Evolutionary conservation across 768 basidiomycete species (phyloP).

Genomic region (Lactarius psammicola): DNA sequence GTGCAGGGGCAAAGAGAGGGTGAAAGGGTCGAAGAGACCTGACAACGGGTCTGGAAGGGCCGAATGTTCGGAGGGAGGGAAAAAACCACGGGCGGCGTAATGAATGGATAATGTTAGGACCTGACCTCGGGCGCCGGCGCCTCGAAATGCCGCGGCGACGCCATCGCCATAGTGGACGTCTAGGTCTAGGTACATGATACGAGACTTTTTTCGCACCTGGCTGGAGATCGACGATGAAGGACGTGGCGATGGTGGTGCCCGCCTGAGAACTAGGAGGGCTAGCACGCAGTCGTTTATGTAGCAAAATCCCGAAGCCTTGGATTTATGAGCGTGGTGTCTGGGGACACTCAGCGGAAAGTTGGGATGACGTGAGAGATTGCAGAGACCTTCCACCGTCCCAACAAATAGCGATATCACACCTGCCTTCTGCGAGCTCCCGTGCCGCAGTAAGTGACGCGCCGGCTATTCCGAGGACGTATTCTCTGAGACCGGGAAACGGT

Average conservation of each 20-base stretch:
- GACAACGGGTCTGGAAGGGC: slow-evolving; percentile 43
- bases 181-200: slow-evolving; percentile 88
- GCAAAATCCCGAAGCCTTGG: slow-evolving; percentile 84
- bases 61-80: slow-evolving; percentile 59
- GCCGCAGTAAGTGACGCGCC: slow-evolving; percentile 79
- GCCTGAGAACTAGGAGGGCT: slow-evolving; percentile 69
- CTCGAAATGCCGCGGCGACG: slow-evolving; percentile 72
- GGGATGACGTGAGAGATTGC: not conserved
- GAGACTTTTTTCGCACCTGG: slow-evolving; percentile 41
- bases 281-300: slow-evolving; percentile 91
- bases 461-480: slow-evolving; percentile 69
- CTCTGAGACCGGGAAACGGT: slow-evolving; percentile 60
- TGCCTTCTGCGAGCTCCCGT: slow-evolving; percentile 49
- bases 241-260: slow-evolving; percentile 30
- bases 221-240: slow-evolving; percentile 6
- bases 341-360: not conserved
- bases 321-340: slow-evolving; percentile 83
- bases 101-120: slow-evolving; percentile 76
- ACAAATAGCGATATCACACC: slow-evolving; percentile 64
- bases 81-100: slow-evolving; percentile 80
- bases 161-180: slow-evolving; percentile 92
- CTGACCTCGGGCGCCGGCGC: slow-evolving; percentile 35
- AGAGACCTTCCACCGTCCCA: slow-evolving; percentile 88
- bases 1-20: slow-evolving; percentile 73
- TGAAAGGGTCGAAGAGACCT: slow-evolving; percentile 53